Evolutionary conservation across 164 flowering plant genomes (phyloP), one percentile per base, ranked within the genome.

Genomic region (Nymphaea colorata): DNA sequence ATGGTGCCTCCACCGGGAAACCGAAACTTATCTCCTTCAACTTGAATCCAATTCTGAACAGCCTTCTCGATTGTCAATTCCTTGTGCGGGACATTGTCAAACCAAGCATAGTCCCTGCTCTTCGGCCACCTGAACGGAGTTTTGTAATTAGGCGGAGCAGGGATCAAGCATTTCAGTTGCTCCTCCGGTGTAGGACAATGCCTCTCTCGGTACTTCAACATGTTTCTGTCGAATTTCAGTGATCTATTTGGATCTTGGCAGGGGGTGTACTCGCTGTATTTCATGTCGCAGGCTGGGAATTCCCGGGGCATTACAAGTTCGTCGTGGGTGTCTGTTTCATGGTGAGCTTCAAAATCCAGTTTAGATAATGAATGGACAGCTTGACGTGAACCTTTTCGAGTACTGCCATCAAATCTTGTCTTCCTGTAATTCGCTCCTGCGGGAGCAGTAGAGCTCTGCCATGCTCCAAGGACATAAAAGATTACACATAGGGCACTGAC

Each of bases 1-100:
- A 90, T 91, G 67, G 99, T 94, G 45, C 98, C 99, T 53, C 99
- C 99, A 0, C 99, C 98, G 0, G 98, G 99, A 70, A 94, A 94
- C 67, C 86, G 72, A 63, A 94, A 88, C 4, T 95, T 81, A 15
- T 94, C 87, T 18, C 99, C 99, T 67, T 94, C 95, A 3, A 94
- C 93, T 72, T 91, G 97, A 66, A 94, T 82, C 99, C 97, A 94
- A 41, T 94, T 94, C 84, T 94, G 99, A 64, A 85, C 76, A 6
- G 99, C 99, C 78, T 94, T 94, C 79, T 94, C 99, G 66, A 94
- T 82, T 71, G 96, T 91, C 44, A 94, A 92, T 77, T 94, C 96
- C 65, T 76, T 88, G 62, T 94, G 99, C 6, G 99, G 99, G 16
- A 94, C 91, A 62, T 94, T 94, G 62, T 80, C 87, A 75, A 78